Evolutionary conservation across 345 rosid species (phyloP), one percentile per base, ranked within the genome.

Genomic region (Hypericum androsaemum): DNA sequence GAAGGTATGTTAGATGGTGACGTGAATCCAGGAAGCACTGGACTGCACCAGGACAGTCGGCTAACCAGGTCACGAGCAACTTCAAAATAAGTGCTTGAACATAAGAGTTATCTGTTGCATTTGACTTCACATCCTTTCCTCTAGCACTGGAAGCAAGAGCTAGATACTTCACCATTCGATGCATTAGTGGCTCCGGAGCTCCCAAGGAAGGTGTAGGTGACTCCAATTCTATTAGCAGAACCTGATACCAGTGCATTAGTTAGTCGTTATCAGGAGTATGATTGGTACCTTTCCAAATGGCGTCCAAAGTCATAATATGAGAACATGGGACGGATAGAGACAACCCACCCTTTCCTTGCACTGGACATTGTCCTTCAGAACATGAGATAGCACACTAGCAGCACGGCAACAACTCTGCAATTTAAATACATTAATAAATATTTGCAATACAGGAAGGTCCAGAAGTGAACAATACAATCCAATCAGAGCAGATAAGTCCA

Each of bases 321-420:
- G 9, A 36, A 10, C 3, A 53, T 7, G 14, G 35, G 39, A 22
- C 40, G 35, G 37, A 22, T 0, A 15, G 52, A 48, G 35, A 38
- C 39, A 14, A 46, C 71, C 50, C 80, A 94, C 99, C 94, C 75
- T 83, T 73, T 86, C 97, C 60, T 86, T 94, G 79, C 97, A 85
- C 57, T 54, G 86, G 52, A 47, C 57, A 66, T 88, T 94, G 72
- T 77, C 89, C 80, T 77, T 73, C 43, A 94, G 72, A 47, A 94
- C 59, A 73, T 94, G 89, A 56, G 97, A 85, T 57, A 94, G 85
- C 42, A 88, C 83, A 70, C 92, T 88, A 39, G 99, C 95, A 73
- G 97, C 94, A 70, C 99, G 79, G 81, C 94, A 77, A 72, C 94
- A 88, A 59, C 75, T 81, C 99, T 94, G 79, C 59, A 64, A 54